phyloP scores from a whole-genome alignment of 2,329 filamentous ascomycete genomes.

The Fusarium begoniae region DNA sequence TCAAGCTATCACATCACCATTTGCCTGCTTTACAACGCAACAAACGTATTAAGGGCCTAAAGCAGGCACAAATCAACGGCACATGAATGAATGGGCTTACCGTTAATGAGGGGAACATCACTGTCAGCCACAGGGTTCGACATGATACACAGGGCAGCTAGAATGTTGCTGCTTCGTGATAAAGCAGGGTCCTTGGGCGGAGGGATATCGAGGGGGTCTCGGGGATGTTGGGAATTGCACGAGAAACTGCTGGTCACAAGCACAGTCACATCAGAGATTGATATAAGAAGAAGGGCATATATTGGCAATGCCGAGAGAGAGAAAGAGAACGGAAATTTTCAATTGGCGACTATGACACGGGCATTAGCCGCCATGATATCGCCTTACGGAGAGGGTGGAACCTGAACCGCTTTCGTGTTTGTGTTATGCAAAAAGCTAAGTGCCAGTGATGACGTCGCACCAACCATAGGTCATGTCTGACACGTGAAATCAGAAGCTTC shows the following conservation, averaged over 20 bases:
- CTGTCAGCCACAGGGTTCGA: conserved; percentile 16
- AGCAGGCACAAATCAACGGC: neutral
- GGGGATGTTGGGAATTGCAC: conserved; percentile 14
- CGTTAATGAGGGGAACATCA: conserved; percentile 15
- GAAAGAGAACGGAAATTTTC: conserved; percentile 12
- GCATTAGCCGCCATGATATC: conserved; percentile 29
- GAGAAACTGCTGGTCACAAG: neutral
- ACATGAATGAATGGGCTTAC: conserved; percentile 26
- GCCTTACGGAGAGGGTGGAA: conserved; percentile 30
- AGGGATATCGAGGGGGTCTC: conserved; percentile 2
- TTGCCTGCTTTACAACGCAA: neutral
- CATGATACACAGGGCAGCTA: conserved; percentile 22
- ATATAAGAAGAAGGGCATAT: neutral
- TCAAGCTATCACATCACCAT: neutral
- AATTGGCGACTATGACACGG: conserved; percentile 21
- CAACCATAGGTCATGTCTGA: conserved; percentile 1
- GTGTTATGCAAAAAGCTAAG: conserved; percentile 11
- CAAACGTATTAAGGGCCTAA: neutral
- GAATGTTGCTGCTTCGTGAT: conserved; percentile 2
- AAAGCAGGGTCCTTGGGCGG: neutral
- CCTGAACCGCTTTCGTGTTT: conserved; percentile 35
- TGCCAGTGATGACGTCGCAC: conserved; percentile 29
- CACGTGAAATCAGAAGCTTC: conserved; percentile 42
- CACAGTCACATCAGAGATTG: conserved; percentile 28
- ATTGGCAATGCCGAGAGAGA: neutral